Conservation (phyloP, 2,329 filamentous ascomycete species). For the Colletotrichum tamarilloi region DNA sequence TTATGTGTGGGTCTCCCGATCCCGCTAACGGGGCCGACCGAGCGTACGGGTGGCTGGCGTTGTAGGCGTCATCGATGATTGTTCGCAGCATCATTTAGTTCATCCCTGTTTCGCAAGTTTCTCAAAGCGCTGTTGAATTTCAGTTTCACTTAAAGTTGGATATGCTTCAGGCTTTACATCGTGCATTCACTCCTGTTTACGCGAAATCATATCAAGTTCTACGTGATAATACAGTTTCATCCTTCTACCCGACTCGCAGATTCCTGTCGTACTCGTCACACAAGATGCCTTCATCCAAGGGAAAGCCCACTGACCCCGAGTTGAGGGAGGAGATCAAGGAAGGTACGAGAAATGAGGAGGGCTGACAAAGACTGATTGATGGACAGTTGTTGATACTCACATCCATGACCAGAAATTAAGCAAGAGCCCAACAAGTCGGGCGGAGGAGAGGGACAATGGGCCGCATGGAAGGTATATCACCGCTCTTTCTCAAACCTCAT, state of each 20-base stretch:
- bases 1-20: neutral
- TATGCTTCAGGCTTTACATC: neutral
- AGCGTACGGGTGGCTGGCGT: slow-evolving; percentile 11
- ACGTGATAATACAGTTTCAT: no score
- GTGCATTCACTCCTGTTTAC: neutral
- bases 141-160: neutral
- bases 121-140: neutral
- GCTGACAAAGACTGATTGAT: no score
- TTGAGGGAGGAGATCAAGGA: slow-evolving; percentile 53
- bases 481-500: rapidly evolving
- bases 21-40: neutral
- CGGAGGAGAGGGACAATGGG: slow-evolving; percentile 47
- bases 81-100: neutral
- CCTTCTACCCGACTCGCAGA: no score
- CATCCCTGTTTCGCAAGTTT: neutral
- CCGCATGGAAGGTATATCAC: slow-evolving; percentile 35
- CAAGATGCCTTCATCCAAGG: slow-evolving; percentile 52
- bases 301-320: slow-evolving; percentile 53
- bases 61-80: slow-evolving; percentile 34
- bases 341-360: no score
- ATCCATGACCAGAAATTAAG: slow-evolving; percentile 50
- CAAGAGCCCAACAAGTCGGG: slow-evolving; percentile 54
- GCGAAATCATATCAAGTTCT: rapidly evolving
- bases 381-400: no score
- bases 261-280: neutral